Evolutionary conservation across 2,329 filamentous ascomycete species (phyloP), one percentile per base, ranked within the genome.

Genomic region (Trichoderma sp.): DNA sequence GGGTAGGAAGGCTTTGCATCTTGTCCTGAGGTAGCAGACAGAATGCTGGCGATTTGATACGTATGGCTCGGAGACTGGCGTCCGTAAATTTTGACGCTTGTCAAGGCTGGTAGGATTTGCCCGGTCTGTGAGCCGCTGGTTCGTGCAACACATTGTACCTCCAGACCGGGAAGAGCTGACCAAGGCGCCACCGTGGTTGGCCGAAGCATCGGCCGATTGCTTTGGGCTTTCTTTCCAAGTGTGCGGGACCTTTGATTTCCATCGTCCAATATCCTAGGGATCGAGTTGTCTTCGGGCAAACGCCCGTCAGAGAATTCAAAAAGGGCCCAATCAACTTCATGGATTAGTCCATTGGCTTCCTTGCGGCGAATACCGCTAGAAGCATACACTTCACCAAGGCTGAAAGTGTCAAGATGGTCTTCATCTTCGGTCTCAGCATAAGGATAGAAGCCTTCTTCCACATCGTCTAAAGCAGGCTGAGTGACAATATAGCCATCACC

Each of bases 311-410:
- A 83, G 72, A 98, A 92, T 73, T 92, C 89, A 74, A 98, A 94
- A 2, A 98, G 83, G 0, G 94, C 94, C 95, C 95, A 98, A 79
- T 98, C 95, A 56, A 98, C 94, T 79, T 98, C 95, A 77, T 97
- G 95, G 6, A 92, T 84, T 29, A 96, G 82, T 5, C 91, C 89
- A 71, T 91, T 85, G 70, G 88, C 86, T 66, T 90, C 86, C 63
- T 92, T 90, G 35, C 95, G 89, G 5, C 93, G 89, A 70, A 98
- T 91, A 7, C 95, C 95, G 27, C 94, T 97, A 0, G 93, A 96
- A 0, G 95, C 95, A 75, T 96, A 93, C 4, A 98, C 84, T 75
- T 93, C 89, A 3, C 95, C 95, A 1, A 98, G 84, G 16, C 89
- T 88, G 75, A 92, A 96, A 0, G 90, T 93, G 56, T 92, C 88